These are phyloP conservation scores for Durusdinium trenchii DNA, from an alignment of 73 alveolate genomes.

Conservation along the genomic window DNA sequence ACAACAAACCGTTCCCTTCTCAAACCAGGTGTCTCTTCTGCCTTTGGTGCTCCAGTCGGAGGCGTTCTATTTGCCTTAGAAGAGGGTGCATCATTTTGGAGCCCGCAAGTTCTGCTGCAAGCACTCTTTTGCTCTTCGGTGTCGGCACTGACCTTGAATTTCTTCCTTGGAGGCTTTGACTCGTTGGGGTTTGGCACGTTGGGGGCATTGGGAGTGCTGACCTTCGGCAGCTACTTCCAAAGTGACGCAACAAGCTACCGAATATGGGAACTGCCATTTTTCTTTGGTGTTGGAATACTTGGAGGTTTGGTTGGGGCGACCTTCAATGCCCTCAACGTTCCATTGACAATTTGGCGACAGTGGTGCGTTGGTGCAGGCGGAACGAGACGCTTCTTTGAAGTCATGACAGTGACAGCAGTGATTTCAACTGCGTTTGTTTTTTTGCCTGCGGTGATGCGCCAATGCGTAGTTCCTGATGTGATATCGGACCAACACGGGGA, in stretches of 20 bases:
- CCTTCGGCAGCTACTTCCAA: conserved; percentile 55
- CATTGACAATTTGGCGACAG: conserved; percentile 48
- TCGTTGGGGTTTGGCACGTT: conserved; percentile 78
- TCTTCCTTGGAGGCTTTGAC: conserved; percentile 61
- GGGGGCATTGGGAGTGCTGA: conserved; percentile 78
- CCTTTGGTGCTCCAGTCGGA: conserved; percentile 89
- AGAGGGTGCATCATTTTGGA: conserved; percentile 81
- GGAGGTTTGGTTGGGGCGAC: conserved; percentile 83
- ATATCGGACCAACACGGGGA: neutral
- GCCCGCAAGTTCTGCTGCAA: conserved; percentile 55
- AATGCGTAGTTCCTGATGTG: conserved; percentile 70
- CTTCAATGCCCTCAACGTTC: conserved; percentile 79
- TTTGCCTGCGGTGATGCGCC: neutral
- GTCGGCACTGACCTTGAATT: conserved; percentile 72
- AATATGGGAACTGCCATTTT: conserved; percentile 78
- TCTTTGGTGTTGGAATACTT: conserved; percentile 30
- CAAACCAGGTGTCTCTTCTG: conserved; percentile 46
- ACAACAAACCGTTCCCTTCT: too few species aligned
- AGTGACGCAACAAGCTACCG: conserved; percentile 25
- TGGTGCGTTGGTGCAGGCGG: conserved; percentile 64
- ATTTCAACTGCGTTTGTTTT: conserved; percentile 7
- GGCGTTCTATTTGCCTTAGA: conserved; percentile 84
- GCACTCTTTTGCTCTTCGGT: conserved; percentile 40
- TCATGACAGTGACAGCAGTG: neutral
- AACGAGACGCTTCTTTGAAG: conserved; percentile 36